phyloP scores from a whole-genome alignment of 257 asterid genomes.

The Gentiana straminea region DNA sequence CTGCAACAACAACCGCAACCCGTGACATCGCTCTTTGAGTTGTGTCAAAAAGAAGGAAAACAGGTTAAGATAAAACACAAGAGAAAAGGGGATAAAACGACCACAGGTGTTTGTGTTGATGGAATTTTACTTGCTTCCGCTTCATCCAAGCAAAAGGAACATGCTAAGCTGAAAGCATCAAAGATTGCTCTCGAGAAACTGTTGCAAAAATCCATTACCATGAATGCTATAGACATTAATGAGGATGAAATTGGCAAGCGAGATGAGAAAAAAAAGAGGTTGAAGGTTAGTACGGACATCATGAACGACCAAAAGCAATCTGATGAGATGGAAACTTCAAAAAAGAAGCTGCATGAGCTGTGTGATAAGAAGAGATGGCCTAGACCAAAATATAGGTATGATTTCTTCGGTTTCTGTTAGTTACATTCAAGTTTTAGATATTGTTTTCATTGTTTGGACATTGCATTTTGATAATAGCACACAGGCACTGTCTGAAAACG shows the following conservation, averaged over 20 bases:
- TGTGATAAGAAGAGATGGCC: conserved; percentile 77
- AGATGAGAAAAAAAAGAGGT: too few species aligned
- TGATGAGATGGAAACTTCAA: conserved; percentile 30
- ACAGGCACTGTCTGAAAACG: too few species aligned
- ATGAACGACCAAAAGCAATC: too few species aligned
- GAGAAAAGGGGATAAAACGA: conserved; percentile 33
- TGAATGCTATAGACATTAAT: conserved; percentile 1
- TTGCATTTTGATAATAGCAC: neutral
- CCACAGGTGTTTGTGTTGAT: conserved; percentile 48
- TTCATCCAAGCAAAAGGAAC: conserved; percentile 56
- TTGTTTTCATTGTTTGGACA: neutral
- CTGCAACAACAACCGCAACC: conserved; percentile 73
- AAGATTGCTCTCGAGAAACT: conserved; percentile 48
- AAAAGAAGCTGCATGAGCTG: conserved; percentile 54
- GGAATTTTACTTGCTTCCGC: conserved; percentile 48
- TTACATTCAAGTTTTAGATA: neutral
- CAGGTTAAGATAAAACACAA: conserved; percentile 30
- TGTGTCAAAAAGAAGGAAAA: conserved; percentile 65
- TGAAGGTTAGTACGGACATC: too few species aligned
- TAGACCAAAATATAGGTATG: conserved; percentile 59
- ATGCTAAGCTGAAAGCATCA: conserved; percentile 71
- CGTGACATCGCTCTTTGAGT: conserved; percentile 52
- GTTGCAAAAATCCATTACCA: conserved; percentile 10
- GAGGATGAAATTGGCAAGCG: conserved; percentile 15
- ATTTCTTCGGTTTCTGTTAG: neutral